phyloP scores from a whole-genome alignment of 306 rosid species.

The Cicer cuneatum region DNA sequence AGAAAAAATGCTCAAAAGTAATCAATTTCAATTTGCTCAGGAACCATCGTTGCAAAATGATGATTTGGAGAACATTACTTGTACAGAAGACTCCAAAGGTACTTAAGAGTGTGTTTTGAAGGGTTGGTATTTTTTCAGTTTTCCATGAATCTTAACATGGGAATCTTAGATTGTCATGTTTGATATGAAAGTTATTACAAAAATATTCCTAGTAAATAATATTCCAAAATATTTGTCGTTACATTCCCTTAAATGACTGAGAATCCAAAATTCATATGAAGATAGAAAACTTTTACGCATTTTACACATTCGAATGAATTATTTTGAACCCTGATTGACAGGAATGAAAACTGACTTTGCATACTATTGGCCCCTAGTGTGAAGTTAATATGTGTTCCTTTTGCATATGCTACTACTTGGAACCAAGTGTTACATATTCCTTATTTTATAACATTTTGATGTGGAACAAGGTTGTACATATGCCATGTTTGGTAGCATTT shows the following conservation, averaged over 20 bases:
- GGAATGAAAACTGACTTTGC: neutral
- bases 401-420: constrained; percentile 13
- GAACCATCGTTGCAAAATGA: constrained; percentile 48
- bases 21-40: constrained; percentile 39
- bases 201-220: neutral
- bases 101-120: constrained; percentile 20
- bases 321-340: neutral
- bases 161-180: neutral
- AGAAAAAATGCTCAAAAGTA: constrained; percentile 48
- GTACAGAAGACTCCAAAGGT: constrained; percentile 67
- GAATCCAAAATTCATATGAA: neutral
- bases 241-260: neutral
- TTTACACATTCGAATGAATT: neutral
- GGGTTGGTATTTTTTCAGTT: neutral
- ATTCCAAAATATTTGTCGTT: no score
- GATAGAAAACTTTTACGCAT: neutral
- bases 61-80: constrained; percentile 39
- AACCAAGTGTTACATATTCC: constrained; percentile 3
- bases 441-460: neutral
- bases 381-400: constrained; percentile 13
- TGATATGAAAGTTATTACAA: neutral
- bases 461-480: neutral
- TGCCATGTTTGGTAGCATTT: constrained; percentile 3
- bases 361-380: neutral
- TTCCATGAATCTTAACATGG: neutral